phyloP scores from a whole-genome alignment of 495 filamentous ascomycete species.

The Penicillium steckii region DNA sequence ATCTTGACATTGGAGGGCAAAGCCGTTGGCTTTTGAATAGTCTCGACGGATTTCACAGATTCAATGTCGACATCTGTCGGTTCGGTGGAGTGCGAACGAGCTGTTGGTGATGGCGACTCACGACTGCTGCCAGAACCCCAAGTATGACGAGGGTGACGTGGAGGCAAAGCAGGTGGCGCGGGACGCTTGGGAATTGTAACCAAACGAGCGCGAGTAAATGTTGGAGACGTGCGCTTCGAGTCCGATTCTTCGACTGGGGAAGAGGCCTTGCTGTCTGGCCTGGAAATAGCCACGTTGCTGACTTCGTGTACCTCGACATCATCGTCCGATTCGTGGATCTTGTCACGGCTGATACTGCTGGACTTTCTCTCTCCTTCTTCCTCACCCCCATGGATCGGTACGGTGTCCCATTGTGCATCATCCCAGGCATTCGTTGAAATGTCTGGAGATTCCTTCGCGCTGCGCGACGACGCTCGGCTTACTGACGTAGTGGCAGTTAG shows the following conservation, averaged over 20 bases:
- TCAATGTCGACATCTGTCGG: slow-evolving; percentile 17
- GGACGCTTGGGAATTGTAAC: slow-evolving; percentile 72
- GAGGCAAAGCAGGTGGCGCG: slow-evolving; percentile 65
- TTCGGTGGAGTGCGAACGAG: slow-evolving; percentile 24
- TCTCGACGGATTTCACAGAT: slow-evolving; percentile 9
- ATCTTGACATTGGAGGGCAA: slow-evolving; percentile 21
- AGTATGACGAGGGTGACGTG: slow-evolving; percentile 54
- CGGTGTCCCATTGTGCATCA: slow-evolving; percentile 32
- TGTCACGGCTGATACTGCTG: not conserved
- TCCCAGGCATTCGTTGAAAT: slow-evolving; percentile 33
- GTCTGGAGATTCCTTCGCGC: slow-evolving; percentile 40
- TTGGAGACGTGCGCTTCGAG: slow-evolving; percentile 43
- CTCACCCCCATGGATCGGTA: slow-evolving; percentile 31
- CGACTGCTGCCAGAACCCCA: slow-evolving; percentile 28
- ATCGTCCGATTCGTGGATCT: slow-evolving; percentile 23
- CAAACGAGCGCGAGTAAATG: slow-evolving; percentile 60
- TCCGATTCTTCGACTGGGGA: slow-evolving; percentile 42
- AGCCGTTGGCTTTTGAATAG: slow-evolving; percentile 8
- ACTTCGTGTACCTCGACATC: slow-evolving; percentile 45
- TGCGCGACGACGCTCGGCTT: slow-evolving; percentile 47
- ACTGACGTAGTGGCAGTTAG: slow-evolving; percentile 46
- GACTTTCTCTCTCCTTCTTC: slow-evolving; percentile 1
- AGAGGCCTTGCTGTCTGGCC: slow-evolving; percentile 48
- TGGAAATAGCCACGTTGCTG: slow-evolving; percentile 44
- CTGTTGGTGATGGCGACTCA: slow-evolving; percentile 26